phyloP scores from a whole-genome alignment of 140 eudicot genomes.

The Flaveria floridana region DNA sequence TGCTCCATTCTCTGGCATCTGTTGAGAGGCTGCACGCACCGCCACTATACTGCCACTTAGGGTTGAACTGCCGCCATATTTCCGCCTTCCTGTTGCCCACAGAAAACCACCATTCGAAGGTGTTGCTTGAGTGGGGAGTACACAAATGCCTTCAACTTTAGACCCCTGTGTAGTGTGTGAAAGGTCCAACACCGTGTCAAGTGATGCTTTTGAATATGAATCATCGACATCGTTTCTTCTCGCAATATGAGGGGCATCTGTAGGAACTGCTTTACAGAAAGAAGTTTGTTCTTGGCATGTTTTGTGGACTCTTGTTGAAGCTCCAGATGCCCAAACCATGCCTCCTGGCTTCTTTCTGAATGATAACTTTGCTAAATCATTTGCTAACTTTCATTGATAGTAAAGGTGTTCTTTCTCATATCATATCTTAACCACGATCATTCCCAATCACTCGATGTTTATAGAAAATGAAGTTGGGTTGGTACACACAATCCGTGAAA shows the following conservation, averaged over 20 bases:
- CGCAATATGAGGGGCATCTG: conserved; percentile 24
- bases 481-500: background rate
- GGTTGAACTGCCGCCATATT: conserved; percentile 19
- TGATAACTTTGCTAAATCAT: conserved; percentile 14
- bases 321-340: conserved; percentile 35
- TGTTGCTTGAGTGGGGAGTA: conserved; percentile 44
- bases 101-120: conserved; percentile 51
- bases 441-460: background rate
- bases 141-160: conserved; percentile 40
- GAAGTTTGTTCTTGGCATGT: conserved; percentile 46
- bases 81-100: conserved; percentile 54
- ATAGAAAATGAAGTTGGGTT: background rate
- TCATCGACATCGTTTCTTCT: conserved; percentile 29
- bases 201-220: conserved; percentile 33
- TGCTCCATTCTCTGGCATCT: conserved; percentile 31
- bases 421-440: background rate
- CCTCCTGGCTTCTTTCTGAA: conserved; percentile 56
- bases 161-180: conserved; percentile 36
- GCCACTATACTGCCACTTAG: conserved; percentile 20
- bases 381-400: conserved; percentile 6
- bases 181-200: conserved; percentile 23
- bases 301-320: conserved; percentile 36
- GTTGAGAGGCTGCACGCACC: conserved; percentile 22
- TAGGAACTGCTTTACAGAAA: conserved; percentile 40
- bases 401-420: background rate